Evolutionary conservation across 2,329 filamentous ascomycete species (phyloP), one percentile per base, ranked within the genome.

Genomic region (Hypoxylon rubiginosum): DNA sequence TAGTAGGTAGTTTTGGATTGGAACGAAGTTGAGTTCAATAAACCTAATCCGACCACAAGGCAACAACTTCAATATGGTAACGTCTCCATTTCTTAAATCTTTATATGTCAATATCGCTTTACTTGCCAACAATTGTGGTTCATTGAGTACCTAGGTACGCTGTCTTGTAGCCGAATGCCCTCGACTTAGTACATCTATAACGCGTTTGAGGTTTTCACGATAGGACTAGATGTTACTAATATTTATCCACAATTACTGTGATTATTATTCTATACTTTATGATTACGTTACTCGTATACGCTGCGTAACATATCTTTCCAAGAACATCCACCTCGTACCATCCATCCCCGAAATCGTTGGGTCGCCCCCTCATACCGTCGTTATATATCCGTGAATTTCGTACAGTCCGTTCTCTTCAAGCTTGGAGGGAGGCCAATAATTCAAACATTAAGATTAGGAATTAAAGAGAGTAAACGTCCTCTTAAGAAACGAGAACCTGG

Each of bases 321-420:
- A 19, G 4, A 8, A 52, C 17, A 26, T 24, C 32, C 21, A 52
- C 36, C 28, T 34, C 41, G 43, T 46, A 46, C 21, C 51, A 49
- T 7, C 30, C 46, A 17, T 7, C 36, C n/a, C 11, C 24, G 24
- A 56, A 52, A 9, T 39, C 24, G 13, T 50, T 50, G 28, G 24
- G 46, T 11, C 32, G 19, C 30, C 10, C 30, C 46, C 34, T 26
- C 57, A 39, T 51, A 8, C 48, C 39, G 41, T 46, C 24, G 39
- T 17, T 24, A 13, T 43, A 32, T 45, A 32, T 73, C 24, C 85
- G 70, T 39, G 64, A 48, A 71, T 34, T 46, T 45, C 36, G 24
- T 46, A 41, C n/a, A 3, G 10, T 53, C 36, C 24, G 45, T 46
- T 28, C 34, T 32, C 36, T 17, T 19, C 9, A 32, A 17, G n/a